Evolutionary conservation across 2,329 filamentous ascomycete genomes (phyloP).

Genomic region (Lachnellula occidentalis): DNA sequence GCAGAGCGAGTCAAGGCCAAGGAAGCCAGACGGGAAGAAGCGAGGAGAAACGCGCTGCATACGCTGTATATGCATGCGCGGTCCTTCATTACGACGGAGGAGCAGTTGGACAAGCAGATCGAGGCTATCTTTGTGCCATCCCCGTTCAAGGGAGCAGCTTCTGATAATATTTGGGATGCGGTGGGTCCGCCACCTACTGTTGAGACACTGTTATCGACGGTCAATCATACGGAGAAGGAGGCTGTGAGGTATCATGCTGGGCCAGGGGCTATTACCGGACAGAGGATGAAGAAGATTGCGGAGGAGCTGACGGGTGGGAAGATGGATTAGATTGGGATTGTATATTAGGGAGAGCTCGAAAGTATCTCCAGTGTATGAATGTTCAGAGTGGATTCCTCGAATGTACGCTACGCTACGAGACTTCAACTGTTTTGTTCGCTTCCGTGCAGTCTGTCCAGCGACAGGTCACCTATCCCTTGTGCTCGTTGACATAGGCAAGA

Average conservation of each 20-base stretch:
- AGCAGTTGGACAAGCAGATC: conserved; percentile 67
- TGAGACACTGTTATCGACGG: conserved; percentile 39
- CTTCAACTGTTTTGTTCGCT: not conserved
- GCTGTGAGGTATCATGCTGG: conserved; percentile 29
- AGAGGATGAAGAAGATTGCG: conserved; percentile 57
- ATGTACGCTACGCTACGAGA: too few species aligned
- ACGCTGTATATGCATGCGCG: conserved; percentile 85
- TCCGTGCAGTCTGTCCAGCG: not conserved
- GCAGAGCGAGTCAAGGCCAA: conserved; percentile 39
- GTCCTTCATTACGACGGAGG: conserved; percentile 78
- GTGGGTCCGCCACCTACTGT: conserved; percentile 38
- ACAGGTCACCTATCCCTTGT: not conserved
- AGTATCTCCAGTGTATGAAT: conserved; percentile 12
- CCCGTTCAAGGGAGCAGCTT: conserved; percentile 8
- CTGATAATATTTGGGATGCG: conserved; percentile 29
- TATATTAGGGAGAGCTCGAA: not conserved
- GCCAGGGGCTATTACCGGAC: conserved; percentile 39
- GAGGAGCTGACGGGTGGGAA: conserved; percentile 65
- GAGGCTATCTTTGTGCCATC: conserved; percentile 66
- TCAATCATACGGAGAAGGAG: conserved; percentile 29
- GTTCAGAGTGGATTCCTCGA: not conserved
- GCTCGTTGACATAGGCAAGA: not conserved
- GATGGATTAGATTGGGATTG: conserved; percentile 33
- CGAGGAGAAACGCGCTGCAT: conserved; percentile 67
- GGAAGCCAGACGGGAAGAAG: conserved; percentile 47